Percentiles rank a stretch among this genome's conserved stretches.
Conservation (phyloP, 805 yeast genomes). For the Pichia pseudocactophila region DNA sequence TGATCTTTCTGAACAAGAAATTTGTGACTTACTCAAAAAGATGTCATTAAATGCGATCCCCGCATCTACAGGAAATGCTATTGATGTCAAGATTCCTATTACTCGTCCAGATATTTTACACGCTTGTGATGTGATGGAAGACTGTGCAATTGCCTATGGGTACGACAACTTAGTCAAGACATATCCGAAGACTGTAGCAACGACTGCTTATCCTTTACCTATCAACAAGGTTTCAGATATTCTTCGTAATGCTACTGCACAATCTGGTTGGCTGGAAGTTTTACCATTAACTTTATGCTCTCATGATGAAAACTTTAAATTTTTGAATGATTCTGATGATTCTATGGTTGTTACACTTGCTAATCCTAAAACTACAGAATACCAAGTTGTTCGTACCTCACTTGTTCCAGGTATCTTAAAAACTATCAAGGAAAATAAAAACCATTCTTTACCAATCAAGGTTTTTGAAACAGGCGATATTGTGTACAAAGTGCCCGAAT, state of each 20-base stretch:
- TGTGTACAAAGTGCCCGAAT: conserved; percentile 66
- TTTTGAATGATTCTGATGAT: conserved; percentile 61
- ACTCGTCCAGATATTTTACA: conserved; percentile 95
- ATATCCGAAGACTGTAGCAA: conserved; percentile 66
- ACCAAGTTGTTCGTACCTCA: conserved; percentile 95
- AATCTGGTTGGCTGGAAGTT: conserved; percentile 93
- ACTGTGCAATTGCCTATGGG: conserved; percentile 94
- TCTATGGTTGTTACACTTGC: conserved; percentile 82
- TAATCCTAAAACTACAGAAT: conserved; percentile 93
- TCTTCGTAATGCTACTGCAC: conserved; percentile 81
- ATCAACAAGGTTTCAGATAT: conserved; percentile 88
- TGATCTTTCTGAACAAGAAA: conserved; percentile 56
- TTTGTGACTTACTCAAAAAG: conserved; percentile 57
- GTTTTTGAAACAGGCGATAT: conserved; percentile 96
- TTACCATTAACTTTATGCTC: conserved; percentile 93
- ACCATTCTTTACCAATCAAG: conserved; percentile 87
- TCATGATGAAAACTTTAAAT: conserved; percentile 93
- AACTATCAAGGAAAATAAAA: conserved; percentile 92
- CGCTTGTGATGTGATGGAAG: conserved; percentile 98
- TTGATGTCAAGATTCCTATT: conserved; percentile 73
- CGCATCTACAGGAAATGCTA: conserved; percentile 36
- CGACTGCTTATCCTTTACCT: conserved; percentile 82
- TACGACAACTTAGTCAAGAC: conserved; percentile 80
- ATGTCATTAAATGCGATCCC: conserved; percentile 71
- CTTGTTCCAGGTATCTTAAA: conserved; percentile 90